Conservation (phyloP, 2,329 filamentous ascomycete genomes). For the Xylariaceae sp. region DNA sequence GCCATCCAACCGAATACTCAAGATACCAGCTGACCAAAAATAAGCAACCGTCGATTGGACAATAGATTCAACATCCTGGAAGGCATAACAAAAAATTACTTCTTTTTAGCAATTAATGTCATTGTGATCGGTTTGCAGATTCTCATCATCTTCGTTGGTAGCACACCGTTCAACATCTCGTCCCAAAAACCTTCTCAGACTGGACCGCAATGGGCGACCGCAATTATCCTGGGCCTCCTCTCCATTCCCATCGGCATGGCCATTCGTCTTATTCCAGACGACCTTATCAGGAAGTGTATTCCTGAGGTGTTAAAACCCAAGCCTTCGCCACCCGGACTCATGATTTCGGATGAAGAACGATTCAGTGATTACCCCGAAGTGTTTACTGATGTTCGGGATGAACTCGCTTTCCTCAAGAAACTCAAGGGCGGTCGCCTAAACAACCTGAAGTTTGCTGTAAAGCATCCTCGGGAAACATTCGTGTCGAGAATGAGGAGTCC, state of each 20-base stretch:
- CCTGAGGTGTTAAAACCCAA: slow-evolving; percentile 60
- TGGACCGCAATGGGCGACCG: slow-evolving; percentile 84
- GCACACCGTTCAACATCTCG: slow-evolving; percentile 77
- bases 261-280: slow-evolving; percentile 84
- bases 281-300: slow-evolving; percentile 61
- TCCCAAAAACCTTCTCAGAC: slow-evolving; percentile 60
- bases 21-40: slow-evolving; percentile 32
- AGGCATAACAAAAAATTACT: slow-evolving; percentile 81
- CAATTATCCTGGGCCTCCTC: slow-evolving; percentile 80
- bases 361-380: slow-evolving; percentile 74
- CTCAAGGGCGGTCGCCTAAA: slow-evolving; percentile 84
- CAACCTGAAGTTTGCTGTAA: slow-evolving; percentile 78
- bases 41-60: slow-evolving; percentile 85
- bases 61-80: slow-evolving; percentile 97
- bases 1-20: slow-evolving; percentile 7
- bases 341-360: slow-evolving; percentile 69
- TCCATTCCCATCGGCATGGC: slow-evolving; percentile 84
- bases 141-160: slow-evolving; percentile 88
- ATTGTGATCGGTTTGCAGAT: slow-evolving; percentile 91
- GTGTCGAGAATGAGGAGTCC: slow-evolving; percentile 65
- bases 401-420: slow-evolving; percentile 79
- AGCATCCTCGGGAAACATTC: slow-evolving; percentile 76
- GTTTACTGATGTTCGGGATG: slow-evolving; percentile 77
- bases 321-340: slow-evolving; percentile 59
- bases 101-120: slow-evolving; percentile 84